Evolutionary conservation across 352 stramenopile species (phyloP), one percentile per base, ranked within the genome.

Genomic region (Phytophthora constricta): DNA sequence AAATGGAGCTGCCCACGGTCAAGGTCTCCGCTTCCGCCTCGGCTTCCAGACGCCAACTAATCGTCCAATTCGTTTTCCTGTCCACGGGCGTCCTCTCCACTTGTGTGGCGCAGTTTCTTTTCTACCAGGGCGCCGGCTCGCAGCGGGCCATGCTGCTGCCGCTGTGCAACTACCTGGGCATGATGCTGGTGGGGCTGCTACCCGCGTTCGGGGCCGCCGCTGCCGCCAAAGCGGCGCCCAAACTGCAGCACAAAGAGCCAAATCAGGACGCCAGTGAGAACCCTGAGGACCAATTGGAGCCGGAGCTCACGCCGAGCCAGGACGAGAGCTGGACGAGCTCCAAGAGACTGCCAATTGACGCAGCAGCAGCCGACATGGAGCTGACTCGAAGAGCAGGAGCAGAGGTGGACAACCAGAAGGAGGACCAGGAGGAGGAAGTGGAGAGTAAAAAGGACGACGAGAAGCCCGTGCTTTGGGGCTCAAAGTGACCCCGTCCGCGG

Each of bases 121-220:
- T 94, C 63, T 95, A 95, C 62, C 84, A 93, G 50, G 87, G 87
- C 39, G 87, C 87, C 7, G 84, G 79, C 55, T 85, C 92, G 56
- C 87, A 95, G 65, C 83, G 80, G 37, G 80, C 82, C n/a, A 94
- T 95, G 85, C 70, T 95, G n/a, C 62, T 95, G 37, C 87, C 87
- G 58, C 77, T 95, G 3, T 93, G 87, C 70, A 95, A 95, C 73
- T 95, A 93, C 56, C 65, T 95, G 14, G 87, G 87, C 19, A 93
- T 95, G 79, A 93, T 94, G 86, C 81, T 95, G 25, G 86, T 93
- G 2, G 87, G 87, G 0, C 65, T 95, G 17, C 70, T 93, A 25
- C 84, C 87, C 0, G 49, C 51, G n/a, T 20, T 67, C 8, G 57
- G 65, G 7, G 37, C n/a, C 14, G 31, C 53, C 16, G 46, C 49